Base-by-base conservation (phyloP, 495 filamentous ascomycete genomes). In the Talaromyces liani region DNA sequence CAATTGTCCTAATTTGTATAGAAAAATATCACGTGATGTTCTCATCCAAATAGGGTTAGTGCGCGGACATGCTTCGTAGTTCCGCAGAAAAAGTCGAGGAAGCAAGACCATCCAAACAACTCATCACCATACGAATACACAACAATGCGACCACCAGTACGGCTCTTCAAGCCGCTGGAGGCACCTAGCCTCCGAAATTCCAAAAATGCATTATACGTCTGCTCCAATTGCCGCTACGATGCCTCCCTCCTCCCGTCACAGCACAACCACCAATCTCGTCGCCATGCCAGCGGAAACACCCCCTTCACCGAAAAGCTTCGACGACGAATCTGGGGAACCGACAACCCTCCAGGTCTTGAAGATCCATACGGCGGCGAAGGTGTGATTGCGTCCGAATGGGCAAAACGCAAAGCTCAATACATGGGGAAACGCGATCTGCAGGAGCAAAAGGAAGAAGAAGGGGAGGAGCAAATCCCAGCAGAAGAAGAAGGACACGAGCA, bases 311-410 rank as follows among this genome's bases (percentile, higher is more conserved):
- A 85, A 34, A 74, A 75, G 33, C 69, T 85, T 59, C 80, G 82
- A 45, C 71, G 73, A 61, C 80, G 75, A 70, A 74, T 87, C 63
- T 86, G 83, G 83, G 82, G 81, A 22, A 79, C 81, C 9, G 79
- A 85, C 25, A 78, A 77, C 25, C 81, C 83, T 5, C 82, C 82
- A 4, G 84, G 83, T 20, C 60, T 74, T 54, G 71, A 79, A 61
- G 83, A 86, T 67, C 84, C 82, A 0, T 85, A 85, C 61, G 75
- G 73, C 5, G 73, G 73, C 61, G 63, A 74, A 49, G 72, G 81
- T 60, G 65, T 66, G 0, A 62, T 78, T 41, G 71, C 77, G 49
- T 65, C 65, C 36, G 67, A 64, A 45, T 71, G 69, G 27, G 69
- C 69, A 64, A 67, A 67, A 45, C 47, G 53, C 49, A 47, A 62